A percentile compares a stretch with the other conserved stretches of the same genome.
Evolutionary conservation across 2,329 filamentous ascomycete genomes (phyloP).

Genomic region (Aspergillus pseudoglaucus): DNA sequence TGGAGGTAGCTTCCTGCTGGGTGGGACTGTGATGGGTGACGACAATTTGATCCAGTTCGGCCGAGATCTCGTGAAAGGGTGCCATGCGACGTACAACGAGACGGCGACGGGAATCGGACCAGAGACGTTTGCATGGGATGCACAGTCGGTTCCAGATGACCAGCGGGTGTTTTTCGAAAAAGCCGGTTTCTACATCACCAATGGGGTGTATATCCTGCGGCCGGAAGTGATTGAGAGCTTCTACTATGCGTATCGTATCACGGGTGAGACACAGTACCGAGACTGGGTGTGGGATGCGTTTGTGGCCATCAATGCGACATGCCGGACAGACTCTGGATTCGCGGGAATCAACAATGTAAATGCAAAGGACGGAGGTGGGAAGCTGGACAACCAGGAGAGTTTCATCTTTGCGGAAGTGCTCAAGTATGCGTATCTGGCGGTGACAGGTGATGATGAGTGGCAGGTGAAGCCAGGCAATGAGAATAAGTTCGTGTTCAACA

Average conservation of each 20-base stretch:
- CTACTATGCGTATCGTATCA: constrained; percentile 81
- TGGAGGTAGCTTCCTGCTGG: constrained; percentile 79
- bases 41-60: constrained; percentile 68
- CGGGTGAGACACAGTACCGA: constrained; percentile 66
- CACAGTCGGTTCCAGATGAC: constrained; percentile 41
- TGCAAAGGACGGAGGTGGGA: constrained; percentile 52
- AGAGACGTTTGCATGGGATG: constrained; percentile 60
- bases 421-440: constrained; percentile 75
- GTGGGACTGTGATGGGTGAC: constrained; percentile 61
- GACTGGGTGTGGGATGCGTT: constrained; percentile 82
- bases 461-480: constrained; percentile 46
- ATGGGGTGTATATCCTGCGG: constrained; percentile 59
- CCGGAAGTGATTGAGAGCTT: constrained; percentile 78
- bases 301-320: constrained; percentile 57
- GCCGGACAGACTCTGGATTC: constrained; percentile 61
- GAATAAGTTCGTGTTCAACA: constrained; percentile 58
- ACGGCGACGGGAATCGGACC: constrained; percentile 72
- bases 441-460: constrained; percentile 46
- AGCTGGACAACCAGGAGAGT: constrained; percentile 69
- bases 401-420: constrained; percentile 84
- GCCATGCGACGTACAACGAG: constrained; percentile 64
- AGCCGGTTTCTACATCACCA: constrained; percentile 66
- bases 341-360: constrained; percentile 63
- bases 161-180: constrained; percentile 56
- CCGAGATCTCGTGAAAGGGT: constrained; percentile 63